phyloP scores from a whole-genome alignment of 345 rosid species.

The Moringa oleifera region DNA sequence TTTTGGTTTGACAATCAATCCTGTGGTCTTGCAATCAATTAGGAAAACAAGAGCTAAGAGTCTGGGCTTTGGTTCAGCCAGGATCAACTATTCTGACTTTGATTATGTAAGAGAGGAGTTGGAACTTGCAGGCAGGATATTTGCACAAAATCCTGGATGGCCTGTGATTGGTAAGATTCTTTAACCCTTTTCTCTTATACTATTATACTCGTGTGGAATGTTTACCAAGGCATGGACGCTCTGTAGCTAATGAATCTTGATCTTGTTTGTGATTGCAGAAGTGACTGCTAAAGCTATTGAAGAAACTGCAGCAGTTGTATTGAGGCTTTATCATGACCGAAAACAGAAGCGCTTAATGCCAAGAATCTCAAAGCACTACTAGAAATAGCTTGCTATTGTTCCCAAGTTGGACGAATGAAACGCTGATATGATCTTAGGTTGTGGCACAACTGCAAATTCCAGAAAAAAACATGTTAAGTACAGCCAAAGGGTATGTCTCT shows the following conservation, averaged over 20 bases:
- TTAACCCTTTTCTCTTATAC: neutral
- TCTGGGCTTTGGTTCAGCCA: slow-evolving; percentile 46
- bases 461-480: neutral
- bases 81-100: slow-evolving; percentile 75
- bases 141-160: slow-evolving; percentile 75
- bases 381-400: slow-evolving; percentile 18
- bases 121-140: slow-evolving; percentile 58
- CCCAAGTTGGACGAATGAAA: slow-evolving; percentile 8
- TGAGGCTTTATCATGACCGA: slow-evolving; percentile 73
- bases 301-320: slow-evolving; percentile 80
- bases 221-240: no score
- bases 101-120: slow-evolving; percentile 57
- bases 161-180: slow-evolving; percentile 65
- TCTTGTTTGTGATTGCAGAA: slow-evolving; percentile 43
- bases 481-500: slow-evolving; percentile 2
- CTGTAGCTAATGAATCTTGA: neutral
- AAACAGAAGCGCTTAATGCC: slow-evolving; percentile 67
- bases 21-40: slow-evolving; percentile 62
- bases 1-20: slow-evolving; percentile 73
- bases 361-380: slow-evolving; percentile 68
- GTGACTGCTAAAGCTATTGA: slow-evolving; percentile 90
- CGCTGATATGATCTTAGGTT: neutral
- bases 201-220: no score
- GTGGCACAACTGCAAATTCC: no score
- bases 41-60: slow-evolving; percentile 68